Base-by-base conservation (phyloP, 805 yeast genomes). In the Barnettozyma botsteinii region DNA sequence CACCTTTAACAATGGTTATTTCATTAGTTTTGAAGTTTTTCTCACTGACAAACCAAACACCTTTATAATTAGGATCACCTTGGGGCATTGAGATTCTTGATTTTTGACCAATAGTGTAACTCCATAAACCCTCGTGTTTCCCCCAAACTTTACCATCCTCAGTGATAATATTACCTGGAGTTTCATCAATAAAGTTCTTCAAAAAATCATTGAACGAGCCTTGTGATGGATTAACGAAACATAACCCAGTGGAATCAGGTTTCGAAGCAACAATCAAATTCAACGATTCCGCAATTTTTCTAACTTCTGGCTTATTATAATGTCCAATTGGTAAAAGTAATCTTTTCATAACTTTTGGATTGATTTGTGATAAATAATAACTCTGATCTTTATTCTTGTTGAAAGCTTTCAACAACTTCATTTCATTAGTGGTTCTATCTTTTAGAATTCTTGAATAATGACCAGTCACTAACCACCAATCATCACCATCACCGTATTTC, bases 201-300 rank as follows among this genome's bases (percentile, higher is more conserved):
- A 91, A 62, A 52, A 93, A 93, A 11, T 71, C 75, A 5, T 89
- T 66, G 53, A 82, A 93, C 46, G 88, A 91, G 39, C 73, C 70
- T 36, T 70, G 73, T 15, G 62, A 55, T 48, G 77, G 81, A 9
- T 77, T 70, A 8, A 93, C 96, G 67, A 93, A 93, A 57, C 98
- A 93, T 9, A 93, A 69, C 0, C 98, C 98, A 56, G 85, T 95
- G 1, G 97, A 88, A 56, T 93, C 98, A 0, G 87, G 93, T 52
- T 88, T 88, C n/a, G 64, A 56, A 1, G 89, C 87, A 1, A 83
- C 79, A 1, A 77, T 73, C 13, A 86, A 62, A 1, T 66, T 58
- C 26, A 67, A 56, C 2, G 66, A 50, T n/a, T 58, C 46, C 0
- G 98, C 98, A 32, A 85, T 51, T 19, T 68, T 60, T 22, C 98